Conservation (phyloP, 139 green algal genomes). For the Medakamo hakoo region DNA sequence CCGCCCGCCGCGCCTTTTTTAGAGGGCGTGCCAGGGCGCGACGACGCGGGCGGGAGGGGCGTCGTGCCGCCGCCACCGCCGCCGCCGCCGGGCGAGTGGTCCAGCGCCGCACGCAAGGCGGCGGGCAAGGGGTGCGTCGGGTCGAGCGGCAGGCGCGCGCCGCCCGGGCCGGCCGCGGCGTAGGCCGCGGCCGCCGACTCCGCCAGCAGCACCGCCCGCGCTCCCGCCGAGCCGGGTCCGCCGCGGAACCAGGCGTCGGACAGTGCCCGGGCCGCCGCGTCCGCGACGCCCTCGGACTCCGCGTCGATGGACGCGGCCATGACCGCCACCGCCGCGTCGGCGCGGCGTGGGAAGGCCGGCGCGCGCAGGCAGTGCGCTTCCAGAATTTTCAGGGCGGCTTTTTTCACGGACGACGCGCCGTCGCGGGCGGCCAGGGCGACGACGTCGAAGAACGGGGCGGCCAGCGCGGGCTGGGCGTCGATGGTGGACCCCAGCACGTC, state of each 20-base stretch:
- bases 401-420: constrained; percentile 55
- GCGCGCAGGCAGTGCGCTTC: constrained; percentile 55
- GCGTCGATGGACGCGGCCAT: constrained; percentile 24
- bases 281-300: constrained; percentile 35
- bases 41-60: constrained; percentile 9
- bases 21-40: background rate
- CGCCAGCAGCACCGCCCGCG: constrained; percentile 14
- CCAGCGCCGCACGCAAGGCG: constrained; percentile 11
- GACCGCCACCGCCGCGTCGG: constrained; percentile 40
- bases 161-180: constrained; percentile 12
- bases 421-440: constrained; percentile 40
- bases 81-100: constrained; percentile 1
- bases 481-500: constrained; percentile 64
- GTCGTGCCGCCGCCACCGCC: constrained; percentile 3
- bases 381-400: constrained; percentile 62
- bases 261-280: constrained; percentile 39
- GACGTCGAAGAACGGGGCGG: constrained; percentile 49
- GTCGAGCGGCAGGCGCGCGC: constrained; percentile 41
- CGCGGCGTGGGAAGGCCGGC: constrained; percentile 21
- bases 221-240: constrained; percentile 18
- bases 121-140: constrained; percentile 31
- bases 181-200: constrained; percentile 18
- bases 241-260: constrained; percentile 31
- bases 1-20: background rate
- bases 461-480: constrained; percentile 27